Base-by-base conservation (phyloP, 2,329 filamentous ascomycete species). In the Ascochyta fabae region DNA sequence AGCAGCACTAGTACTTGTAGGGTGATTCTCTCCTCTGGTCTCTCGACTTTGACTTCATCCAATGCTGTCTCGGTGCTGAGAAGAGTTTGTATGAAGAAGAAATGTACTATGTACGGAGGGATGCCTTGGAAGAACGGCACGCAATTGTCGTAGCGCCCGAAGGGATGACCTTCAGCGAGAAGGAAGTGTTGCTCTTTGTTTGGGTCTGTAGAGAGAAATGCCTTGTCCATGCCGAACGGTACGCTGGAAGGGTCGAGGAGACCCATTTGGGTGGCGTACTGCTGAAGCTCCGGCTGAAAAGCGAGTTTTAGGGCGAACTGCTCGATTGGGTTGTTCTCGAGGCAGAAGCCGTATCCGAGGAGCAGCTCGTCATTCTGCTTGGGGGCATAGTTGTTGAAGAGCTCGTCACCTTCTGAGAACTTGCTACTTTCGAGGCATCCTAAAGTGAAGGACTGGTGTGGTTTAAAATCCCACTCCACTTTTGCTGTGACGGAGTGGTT, bases 311-410 rank as follows among this genome's bases (percentile, higher is more conserved):
- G 62, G 8, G 78, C 68, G 8, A 81, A 76, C 43, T 76, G 73
- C 60, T 83, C 81, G 36, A 78, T 74, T 0, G 78, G 78, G 35
- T 83, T 83, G 38, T 78, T 60, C 6, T 68, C 65, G 13, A 82
- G 72, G 54, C 77, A 80, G 67, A 84, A 84, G 3, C 82, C 82
- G 53, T 84, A 84, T 4, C 81, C 81, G 41, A 82, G 76, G 2
- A 84, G 69, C 2, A 84, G 68, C 61, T 84, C 81, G 58, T 81
- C 80, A 46, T 84, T 84, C 6, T 77, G 72, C 59, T 83, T 83
- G 1, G 81, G 77, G 0, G 78, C 81, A 51, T 84, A 84, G 61
- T 84, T 84, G 65, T 84, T 84, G 69, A 75, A 80, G 2, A 84
- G 67, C 57, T 83, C 77, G 4, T 73, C 69, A 3, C 77, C 79